Evolutionary conservation across 164 flowering plant genomes (phyloP), one percentile per base, ranked within the genome.

Genomic region (Hamamelis virginiana): DNA sequence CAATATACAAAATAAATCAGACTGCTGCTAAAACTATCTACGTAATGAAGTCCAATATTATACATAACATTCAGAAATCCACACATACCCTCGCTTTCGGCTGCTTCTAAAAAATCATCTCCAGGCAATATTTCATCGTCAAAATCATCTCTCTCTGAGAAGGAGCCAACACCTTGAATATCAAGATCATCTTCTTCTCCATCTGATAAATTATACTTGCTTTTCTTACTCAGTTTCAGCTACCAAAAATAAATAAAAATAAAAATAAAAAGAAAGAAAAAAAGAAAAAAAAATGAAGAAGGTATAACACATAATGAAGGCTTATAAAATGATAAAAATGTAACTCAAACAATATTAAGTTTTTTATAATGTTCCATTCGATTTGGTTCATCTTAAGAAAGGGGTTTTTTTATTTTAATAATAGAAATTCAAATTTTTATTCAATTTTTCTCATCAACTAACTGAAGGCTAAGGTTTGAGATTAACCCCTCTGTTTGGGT

Each of bases 141-240:
- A 80, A 87, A 96, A 86, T 92, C 98, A 80, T 96, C 99, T 73
- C 74, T 83, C 62, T 50, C 85, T 12, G 79, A 62, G 51, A 86
- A 76, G 19, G 77, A 62, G 33, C 81, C 89, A 63, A 76, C 74
- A 45, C 59, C 83, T 57, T 62, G 62, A 70, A 75, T 57, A 19
- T 74, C 91, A 72, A 72, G 64, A 8, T 88, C 93, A n/a, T 91
- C 98, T 53, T 92, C 98, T 63, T 92, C 99, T 51, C 89, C 99
- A 80, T 96, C 98, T 8, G 99, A 89, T 66, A 96, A 77, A 71
- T 92, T 89, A 66, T 75, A 96, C 74, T 83, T 92, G 80, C 80
- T 85, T 57, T 85, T 91, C 81, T 89, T 91, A 56, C 65, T 76
- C 74, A 81, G 9, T 70, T 85, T 89, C 72, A 82, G 41, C 98